Evolutionary conservation across 2,329 filamentous ascomycete genomes (phyloP).

Genomic region (Polytolypa hystricis): DNA sequence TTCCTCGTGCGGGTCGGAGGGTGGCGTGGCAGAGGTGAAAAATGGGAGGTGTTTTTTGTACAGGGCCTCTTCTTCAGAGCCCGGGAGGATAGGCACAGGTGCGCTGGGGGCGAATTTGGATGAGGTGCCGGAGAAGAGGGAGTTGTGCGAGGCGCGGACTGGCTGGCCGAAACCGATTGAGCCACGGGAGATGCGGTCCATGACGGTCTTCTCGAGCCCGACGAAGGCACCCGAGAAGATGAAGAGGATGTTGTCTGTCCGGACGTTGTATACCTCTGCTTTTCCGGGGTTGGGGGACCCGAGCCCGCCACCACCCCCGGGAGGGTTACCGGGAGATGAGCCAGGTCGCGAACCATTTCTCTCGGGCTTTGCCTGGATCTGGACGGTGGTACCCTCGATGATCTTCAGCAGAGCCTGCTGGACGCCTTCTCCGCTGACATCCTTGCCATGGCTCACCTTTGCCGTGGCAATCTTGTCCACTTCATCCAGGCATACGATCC

Average conservation of each 20-base stretch:
- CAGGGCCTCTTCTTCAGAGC: constrained; percentile 53
- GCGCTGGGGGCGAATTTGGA: constrained; percentile 18
- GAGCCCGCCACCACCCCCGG: constrained; percentile 15
- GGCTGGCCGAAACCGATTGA: constrained; percentile 87
- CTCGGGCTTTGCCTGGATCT: constrained; percentile 68
- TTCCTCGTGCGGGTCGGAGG: constrained; percentile 22
- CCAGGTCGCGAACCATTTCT: constrained; percentile 29
- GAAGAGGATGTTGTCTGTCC: constrained; percentile 94
- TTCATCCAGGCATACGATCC: constrained; percentile 92
- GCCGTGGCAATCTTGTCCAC: constrained; percentile 93
- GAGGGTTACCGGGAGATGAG: constrained; percentile 28
- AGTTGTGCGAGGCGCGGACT: constrained; percentile 45
- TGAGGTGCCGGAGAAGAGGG: constrained; percentile 15
- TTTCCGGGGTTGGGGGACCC: constrained; percentile 25
- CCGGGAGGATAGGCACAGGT: constrained; percentile 44
- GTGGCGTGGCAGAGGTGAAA: constrained; percentile 45
- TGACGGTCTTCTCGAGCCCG: constrained; percentile 74
- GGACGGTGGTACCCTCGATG: constrained; percentile 88
- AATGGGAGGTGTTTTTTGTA: constrained; percentile 50
- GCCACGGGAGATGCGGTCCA: constrained; percentile 74
- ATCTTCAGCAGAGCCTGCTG: constrained; percentile 94
- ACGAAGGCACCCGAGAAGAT: constrained; percentile 95
- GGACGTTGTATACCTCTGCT: constrained; percentile 58
- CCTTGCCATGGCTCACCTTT: constrained; percentile 77
- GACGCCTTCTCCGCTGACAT: constrained; percentile 91